Evolutionary conservation across 345 rosid species (phyloP), one percentile per base, ranked within the genome.

Genomic region (Bruguiera gymnorhiza): DNA sequence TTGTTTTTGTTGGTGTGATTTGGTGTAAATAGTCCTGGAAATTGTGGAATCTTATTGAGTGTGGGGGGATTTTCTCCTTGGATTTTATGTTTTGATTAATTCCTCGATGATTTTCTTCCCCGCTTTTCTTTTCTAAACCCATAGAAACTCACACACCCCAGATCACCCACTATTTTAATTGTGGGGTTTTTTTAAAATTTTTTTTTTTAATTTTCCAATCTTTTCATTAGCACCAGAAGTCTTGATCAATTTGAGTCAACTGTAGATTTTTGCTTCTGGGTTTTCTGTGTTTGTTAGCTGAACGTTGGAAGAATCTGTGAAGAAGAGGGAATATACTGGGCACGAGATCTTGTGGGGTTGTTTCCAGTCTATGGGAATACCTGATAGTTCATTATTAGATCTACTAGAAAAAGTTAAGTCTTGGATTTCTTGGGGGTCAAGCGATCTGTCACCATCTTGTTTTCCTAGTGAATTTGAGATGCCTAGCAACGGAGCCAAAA

Each of bases 381-480:
- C 87, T 67, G 92, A 85, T 88, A 83, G 73, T 76, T 86, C 86
- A 69, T 75, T 84, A 75, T 72, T 72, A 85, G 90, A 95, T 87
- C 94, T 90, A 70, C 70, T 88, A 76, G 80, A 74, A 6, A 90
- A 88, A 76, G 81, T 87, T 76, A 77, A 86, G 91, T 83, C 86
- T 85, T 91, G 88, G 95, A 76, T 92, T 75, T 82, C 97, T 69
- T 78, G 71, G 78, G 86, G 81, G 66, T 78, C 78, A 69, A 89
- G 88, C 24, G 89, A 86, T 85, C 70, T 80, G 68, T 75, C 76
- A 6, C 20, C 65, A 26, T 66, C 72, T 70, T 63, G 29, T 78
- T 79, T 73, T 19, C 75, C 82, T 37, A 23, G 60, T 60, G 77
- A 67, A 73, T 79, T 86, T 66, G 69, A 53, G 68, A 92, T 88